A percentile compares a stretch with the other conserved stretches of the same genome.
Evolutionary conservation across 2,329 filamentous ascomycete genomes (phyloP).

Genomic region (Microcyclospora tardicrescens): DNA sequence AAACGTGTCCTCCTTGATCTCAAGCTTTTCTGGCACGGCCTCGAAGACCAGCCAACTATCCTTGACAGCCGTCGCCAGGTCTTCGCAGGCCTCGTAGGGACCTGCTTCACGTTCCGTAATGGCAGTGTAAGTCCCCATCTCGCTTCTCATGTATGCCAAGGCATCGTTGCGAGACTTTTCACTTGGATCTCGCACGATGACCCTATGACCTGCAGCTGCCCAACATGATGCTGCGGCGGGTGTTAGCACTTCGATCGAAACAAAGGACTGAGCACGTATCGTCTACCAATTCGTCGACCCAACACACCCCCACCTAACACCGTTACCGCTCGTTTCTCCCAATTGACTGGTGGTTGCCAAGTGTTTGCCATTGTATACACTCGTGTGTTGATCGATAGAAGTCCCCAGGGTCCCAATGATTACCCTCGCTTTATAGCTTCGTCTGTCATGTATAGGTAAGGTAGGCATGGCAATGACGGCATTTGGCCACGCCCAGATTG

Average conservation of each 20-base stretch:
- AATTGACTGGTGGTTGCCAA: too few species aligned
- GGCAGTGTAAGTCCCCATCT: conserved; percentile 15
- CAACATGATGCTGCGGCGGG: conserved; percentile 27
- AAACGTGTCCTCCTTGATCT: conserved; percentile 38
- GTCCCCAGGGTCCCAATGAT: too few species aligned
- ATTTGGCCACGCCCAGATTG: too few species aligned
- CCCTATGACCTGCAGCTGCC: conserved; percentile 28
- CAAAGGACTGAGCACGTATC: too few species aligned
- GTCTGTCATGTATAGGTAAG: too few species aligned
- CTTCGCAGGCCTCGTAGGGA: conserved; percentile 21
- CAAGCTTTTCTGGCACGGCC: conserved; percentile 38
- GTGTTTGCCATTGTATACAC: too few species aligned
- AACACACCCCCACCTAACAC: too few species aligned
- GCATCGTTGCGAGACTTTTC: conserved; percentile 25
- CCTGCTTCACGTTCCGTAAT: conserved; percentile 13
- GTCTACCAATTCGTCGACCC: too few species aligned
- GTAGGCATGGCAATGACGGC: too few species aligned
- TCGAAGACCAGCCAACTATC: conserved; percentile 44
- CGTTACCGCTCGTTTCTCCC: too few species aligned
- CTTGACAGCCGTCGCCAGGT: conserved; percentile 29
- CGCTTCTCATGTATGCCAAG: conserved; percentile 28
- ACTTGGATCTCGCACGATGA: conserved; percentile 31
- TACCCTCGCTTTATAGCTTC: too few species aligned
- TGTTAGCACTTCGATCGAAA: conserved; percentile 32
- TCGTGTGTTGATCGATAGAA: too few species aligned